These are phyloP conservation scores for Spatholobus suberectus DNA, from an alignment of 306 rosid species.

Conservation along the genomic window DNA sequence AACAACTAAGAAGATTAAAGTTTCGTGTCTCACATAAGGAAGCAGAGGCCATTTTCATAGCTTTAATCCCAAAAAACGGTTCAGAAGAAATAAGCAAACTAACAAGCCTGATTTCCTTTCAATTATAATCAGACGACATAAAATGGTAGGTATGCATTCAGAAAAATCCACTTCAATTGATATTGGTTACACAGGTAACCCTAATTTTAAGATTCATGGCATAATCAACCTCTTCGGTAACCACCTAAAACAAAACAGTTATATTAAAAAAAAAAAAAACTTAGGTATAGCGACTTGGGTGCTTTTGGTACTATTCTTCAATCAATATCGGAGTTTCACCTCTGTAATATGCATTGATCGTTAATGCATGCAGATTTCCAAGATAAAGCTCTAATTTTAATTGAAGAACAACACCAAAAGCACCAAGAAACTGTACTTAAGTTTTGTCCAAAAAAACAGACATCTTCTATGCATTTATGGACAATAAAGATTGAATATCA, in stretches of 20 bases:
- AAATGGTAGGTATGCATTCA: constrained; percentile 22
- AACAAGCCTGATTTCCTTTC: background rate
- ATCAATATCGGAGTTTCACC: too few relatives aligned
- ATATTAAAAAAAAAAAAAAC: background rate
- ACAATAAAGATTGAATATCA: background rate
- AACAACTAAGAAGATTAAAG: background rate
- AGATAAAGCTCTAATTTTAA: too few relatives aligned
- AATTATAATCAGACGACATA: constrained; percentile 4
- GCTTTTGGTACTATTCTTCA: too few relatives aligned
- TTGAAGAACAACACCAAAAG: too few relatives aligned
- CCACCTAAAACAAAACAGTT: background rate
- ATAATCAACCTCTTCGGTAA: background rate
- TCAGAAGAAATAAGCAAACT: constrained; percentile 10
- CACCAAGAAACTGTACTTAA: too few relatives aligned
- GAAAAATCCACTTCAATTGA: constrained; percentile 16
- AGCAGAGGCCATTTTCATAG: background rate
- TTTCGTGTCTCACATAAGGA: background rate
- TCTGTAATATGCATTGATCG: too few relatives aligned
- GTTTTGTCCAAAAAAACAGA: too few relatives aligned
- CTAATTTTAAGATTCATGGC: constrained; percentile 8
- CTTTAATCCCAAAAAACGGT: background rate
- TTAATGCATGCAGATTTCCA: too few relatives aligned
- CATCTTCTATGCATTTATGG: background rate
- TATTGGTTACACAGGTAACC: background rate
- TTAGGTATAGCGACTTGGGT: too few relatives aligned